Evolutionary conservation across 805 yeast genomes (phyloP), one percentile per base, ranked within the genome.

Genomic region (Suhomyces prunicola): DNA sequence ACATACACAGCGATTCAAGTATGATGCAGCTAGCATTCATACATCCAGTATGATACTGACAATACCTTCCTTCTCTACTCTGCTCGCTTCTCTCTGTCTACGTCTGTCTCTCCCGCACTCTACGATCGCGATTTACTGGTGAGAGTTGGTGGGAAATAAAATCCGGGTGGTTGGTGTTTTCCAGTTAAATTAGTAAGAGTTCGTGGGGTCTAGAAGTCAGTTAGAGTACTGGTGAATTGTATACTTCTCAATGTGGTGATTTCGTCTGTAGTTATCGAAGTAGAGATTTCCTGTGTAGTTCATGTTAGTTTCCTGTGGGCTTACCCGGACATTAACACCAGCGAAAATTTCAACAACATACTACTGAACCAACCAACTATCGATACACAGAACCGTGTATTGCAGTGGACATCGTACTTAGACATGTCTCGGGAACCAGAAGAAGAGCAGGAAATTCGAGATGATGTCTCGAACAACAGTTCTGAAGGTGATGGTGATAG

Each of bases 401-500:
- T 44, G 46, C 31, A 44, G 27, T 26, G 31, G 23, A 24, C 48
- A 36, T 36, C 41, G 41, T 35, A 39, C 42, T 17, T 12, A 35
- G 57, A 51, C 50, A 72, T 72, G 76, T 65, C 71, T 26, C 63
- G 66, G 50, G 71, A 64, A 57, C 46, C 46, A 22, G 68, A 69
- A 50, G 74, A 69, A 55, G 77, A 73, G 57, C 59, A 63, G 24
- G 78, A 74, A 57, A 72, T 73, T 56, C 67, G 66, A 44, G 71
- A 70, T 50, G 69, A 69, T 47, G 67, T 59, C 17, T 62, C 68
- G 15, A 67, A 65, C 50, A 63, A 62, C 53, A 55, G 63, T 44
- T 67, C 74, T n/a, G 74, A 70, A 13, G 74, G 66, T 41, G 72
- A 71, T 46, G 70, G 70, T 35, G 66, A 64, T 47, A 78, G 73